Percentiles rank a stretch among this genome's conserved stretches.
phyloP scores from a whole-genome alignment of 805 yeast species.

The Kuraishia floccosa region DNA sequence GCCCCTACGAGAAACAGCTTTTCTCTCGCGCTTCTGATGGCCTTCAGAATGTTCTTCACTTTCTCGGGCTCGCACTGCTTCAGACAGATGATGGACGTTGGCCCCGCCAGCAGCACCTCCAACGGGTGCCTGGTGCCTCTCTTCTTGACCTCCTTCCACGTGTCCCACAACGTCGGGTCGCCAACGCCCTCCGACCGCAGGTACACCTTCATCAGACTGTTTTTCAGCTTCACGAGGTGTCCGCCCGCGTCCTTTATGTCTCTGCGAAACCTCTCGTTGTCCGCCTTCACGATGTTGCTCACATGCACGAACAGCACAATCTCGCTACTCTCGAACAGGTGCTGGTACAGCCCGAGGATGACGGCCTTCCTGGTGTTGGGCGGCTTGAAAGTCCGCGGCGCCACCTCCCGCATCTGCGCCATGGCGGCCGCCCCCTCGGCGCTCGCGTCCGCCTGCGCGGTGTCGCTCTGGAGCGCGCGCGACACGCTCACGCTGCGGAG shows the following conservation, averaged over 20 bases:
- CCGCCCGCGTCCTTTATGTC: slow-evolving; percentile 61
- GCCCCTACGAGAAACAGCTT: slow-evolving; percentile 81
- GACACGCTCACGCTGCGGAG: too few species aligned
- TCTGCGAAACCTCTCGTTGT: slow-evolving; percentile 50
- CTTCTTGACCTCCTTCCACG: slow-evolving; percentile 24
- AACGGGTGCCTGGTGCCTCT: slow-evolving; percentile 52
- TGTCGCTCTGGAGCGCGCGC: too few species aligned
- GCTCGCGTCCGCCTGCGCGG: too few species aligned
- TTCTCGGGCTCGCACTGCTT: slow-evolving; percentile 58
- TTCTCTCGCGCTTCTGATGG: slow-evolving; percentile 55
- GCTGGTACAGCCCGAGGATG: slow-evolving; percentile 68
- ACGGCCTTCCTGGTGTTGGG: slow-evolving; percentile 74
- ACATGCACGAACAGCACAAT: slow-evolving; percentile 76
- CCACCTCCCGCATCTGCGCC: too few species aligned
- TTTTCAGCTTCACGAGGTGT: slow-evolving; percentile 54
- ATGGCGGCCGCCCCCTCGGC: too few species aligned
- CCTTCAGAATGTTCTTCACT: slow-evolving; percentile 50
- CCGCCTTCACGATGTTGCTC: slow-evolving; percentile 64
- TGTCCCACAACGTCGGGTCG: slow-evolving; percentile 64
- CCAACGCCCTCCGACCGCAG: slow-evolving; percentile 54
- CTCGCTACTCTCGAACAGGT: slow-evolving; percentile 54
- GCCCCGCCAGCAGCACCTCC: slow-evolving; percentile 63
- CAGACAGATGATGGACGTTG: slow-evolving; percentile 70
- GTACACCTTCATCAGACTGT: slow-evolving; percentile 63
- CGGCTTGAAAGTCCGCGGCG: slow-evolving; percentile 1